Evolutionary conservation across 441 rosid genomes (phyloP), one percentile per base, ranked within the genome.

Genomic region (Euphorbia celastroides): DNA sequence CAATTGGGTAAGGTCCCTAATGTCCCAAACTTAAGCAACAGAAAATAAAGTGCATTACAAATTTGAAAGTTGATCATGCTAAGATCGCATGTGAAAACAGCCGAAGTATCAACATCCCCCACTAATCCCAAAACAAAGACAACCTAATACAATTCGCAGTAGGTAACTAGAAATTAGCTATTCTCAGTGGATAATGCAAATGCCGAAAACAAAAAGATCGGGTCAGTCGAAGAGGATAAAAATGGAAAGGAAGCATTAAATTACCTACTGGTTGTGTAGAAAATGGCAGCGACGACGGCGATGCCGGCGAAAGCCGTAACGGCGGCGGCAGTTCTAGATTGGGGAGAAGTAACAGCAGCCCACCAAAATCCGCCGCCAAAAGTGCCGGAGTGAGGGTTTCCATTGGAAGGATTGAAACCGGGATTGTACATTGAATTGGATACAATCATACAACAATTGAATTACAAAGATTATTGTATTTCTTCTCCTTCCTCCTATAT

Each of bases 291-390:
- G 26, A 80, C 34, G 14, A 80, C 30, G 34, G 60, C 78, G 60
- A 80, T 55, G 16, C 81, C 83, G 34, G 83, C 79, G 30, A 80
- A 19, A 61, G 71, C 82, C 19, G 90, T 80, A 73, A 77, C 57
- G 60, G 77, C 81, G 3, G 77, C 22, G 13, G 81, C 72, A 20
- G 59, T 17, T 31, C 81, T 69, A 1, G 70, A 34, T 34, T 78
- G 75, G 34, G 57, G 65, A 7, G 70, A 56, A 10, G 66, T 41
- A 56, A 78, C 26, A 27, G 58, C 26, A 26, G 58, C 68, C 70
- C 70, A 76, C 88, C 82, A 80, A 77, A 82, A 76, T 50, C 86
- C 79, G 25, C 67, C 75, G n/a, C 67, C 64, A 36, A 44, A 7
- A 22, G 65, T 62, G 57, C 79, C 31, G 17, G 74, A 58, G 55